These are phyloP conservation scores for Solanum habrochaites DNA, from an alignment of 257 asterid species.

Conservation along the genomic window DNA sequence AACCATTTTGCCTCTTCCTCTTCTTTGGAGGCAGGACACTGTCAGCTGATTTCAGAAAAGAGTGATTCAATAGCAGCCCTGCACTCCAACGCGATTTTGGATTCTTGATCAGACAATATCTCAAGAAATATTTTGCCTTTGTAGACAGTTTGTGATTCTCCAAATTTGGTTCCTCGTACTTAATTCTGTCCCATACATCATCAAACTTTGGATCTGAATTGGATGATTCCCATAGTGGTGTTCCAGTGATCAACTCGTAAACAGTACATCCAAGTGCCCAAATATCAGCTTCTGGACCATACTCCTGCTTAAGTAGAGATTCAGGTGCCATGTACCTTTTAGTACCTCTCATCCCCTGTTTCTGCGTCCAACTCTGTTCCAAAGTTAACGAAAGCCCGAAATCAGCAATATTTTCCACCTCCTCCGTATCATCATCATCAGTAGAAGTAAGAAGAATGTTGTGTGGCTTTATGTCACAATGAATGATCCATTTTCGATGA, in stretches of 20 bases:
- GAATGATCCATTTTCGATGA: no score
- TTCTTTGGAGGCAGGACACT: background rate
- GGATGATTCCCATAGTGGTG: background rate
- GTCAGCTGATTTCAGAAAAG: background rate
- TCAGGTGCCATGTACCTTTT: conserved; percentile 5
- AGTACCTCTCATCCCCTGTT: background rate
- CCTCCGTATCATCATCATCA: background rate
- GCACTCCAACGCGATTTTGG: background rate
- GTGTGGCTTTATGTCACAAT: no score
- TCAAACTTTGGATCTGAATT: background rate
- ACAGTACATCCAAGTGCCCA: conserved; percentile 11
- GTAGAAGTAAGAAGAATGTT: no score
- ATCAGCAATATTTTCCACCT: background rate
- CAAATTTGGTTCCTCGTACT: background rate
- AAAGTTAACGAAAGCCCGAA: background rate
- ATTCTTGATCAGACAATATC: background rate
- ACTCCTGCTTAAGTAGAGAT: background rate
- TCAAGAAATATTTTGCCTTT: background rate
- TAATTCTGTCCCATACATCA: background rate
- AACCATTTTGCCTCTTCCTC: background rate
- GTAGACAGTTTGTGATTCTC: background rate
- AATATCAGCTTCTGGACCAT: background rate
- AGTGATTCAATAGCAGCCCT: background rate
- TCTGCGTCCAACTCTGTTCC: background rate
- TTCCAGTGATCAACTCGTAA: conserved; percentile 1